Base-by-base conservation (phyloP, 2,329 filamentous ascomycete genomes). In the Hypoxylon sp. region DNA sequence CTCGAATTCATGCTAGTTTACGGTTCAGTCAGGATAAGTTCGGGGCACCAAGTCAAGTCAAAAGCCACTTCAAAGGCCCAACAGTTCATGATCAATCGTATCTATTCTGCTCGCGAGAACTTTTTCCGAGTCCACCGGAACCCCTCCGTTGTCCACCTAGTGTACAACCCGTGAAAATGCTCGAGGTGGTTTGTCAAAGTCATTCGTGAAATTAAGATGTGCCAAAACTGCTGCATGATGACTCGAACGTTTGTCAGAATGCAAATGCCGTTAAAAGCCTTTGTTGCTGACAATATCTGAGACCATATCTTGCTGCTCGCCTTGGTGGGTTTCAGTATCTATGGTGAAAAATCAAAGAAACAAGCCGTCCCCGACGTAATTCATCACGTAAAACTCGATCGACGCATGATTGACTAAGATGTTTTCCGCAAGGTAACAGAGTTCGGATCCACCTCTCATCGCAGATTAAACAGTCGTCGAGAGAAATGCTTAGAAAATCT, bases 141-240 rank as follows among this genome's bases (percentile, higher is more conserved):
- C 72, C 73, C 72, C 64, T 75, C 69, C 69, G 69, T 71, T 71
- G 67, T 68, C 72, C 75, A 75, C 68, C 73, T 76, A 77, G 74
- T 76, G 75, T 76, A 77, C 76, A 77, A 74, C 67, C 70, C 72
- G 68, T 73, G 69, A 75, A 74, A 73, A 74, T 73, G 72, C 73
- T 70, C 64, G 69, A 61, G 73, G 58, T 69, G 69, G 74, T 72
- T 72, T 72, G 76, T 75, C 74, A 76, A 74, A 75, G 75, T 77
- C 72, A 73, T 76, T 77, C 76, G 70, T 76, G 71, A 77, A 75
- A 67, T 69, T 65, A 72, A 59, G 47, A 37, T 59, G 46, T 73
- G 37, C 73, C 70, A 75, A 78, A 74, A 75, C 72, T 72, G 65
- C 54, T 63, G 56, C 67, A 67, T 56, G 21, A 60, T 50, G 64